Percentiles rank a stretch among this genome's conserved stretches.
These are phyloP conservation scores for Xylaria sp. DNA, from an alignment of 2,329 filamentous ascomycete species.

Conservation along the genomic window DNA sequence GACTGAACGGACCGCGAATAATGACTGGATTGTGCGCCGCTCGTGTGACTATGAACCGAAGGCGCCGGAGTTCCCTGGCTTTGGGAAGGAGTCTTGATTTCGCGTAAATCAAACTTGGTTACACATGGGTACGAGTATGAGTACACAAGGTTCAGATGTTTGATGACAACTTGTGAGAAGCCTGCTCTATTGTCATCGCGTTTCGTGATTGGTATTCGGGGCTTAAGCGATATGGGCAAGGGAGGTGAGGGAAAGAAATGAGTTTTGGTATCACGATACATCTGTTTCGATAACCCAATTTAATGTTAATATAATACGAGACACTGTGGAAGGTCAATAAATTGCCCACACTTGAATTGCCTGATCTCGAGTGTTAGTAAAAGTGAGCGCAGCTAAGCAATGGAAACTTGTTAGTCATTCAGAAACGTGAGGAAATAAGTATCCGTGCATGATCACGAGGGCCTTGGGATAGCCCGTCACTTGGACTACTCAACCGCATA, in stretches of 20 bases:
- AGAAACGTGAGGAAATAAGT: background rate
- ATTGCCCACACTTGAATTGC: background rate
- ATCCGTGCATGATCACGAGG: background rate
- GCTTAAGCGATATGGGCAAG: background rate
- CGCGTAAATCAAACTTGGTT: background rate
- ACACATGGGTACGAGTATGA: background rate
- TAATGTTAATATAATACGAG: constrained; percentile 2
- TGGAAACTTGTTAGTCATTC: no score
- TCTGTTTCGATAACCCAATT: background rate
- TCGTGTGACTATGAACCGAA: constrained; percentile 18
- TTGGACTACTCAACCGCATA: background rate
- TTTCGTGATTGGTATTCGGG: background rate
- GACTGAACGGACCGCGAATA: constrained; percentile 26
- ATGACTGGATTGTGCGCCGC: constrained; percentile 32
- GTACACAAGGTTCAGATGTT: no score
- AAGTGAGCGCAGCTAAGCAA: background rate
- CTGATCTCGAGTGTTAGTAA: background rate
- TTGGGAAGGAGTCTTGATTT: constrained; percentile 14
- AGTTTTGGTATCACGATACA: background rate
- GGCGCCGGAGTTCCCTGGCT: constrained; percentile 7
- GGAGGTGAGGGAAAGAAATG: background rate
- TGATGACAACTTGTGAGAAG: no score
- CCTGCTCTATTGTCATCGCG: background rate
- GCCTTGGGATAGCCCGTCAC: background rate
- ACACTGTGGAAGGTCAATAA: background rate